Evolutionary conservation across 1,284 basidiomycete species (phyloP).

Genomic region (Boletellus deceptivus): DNA sequence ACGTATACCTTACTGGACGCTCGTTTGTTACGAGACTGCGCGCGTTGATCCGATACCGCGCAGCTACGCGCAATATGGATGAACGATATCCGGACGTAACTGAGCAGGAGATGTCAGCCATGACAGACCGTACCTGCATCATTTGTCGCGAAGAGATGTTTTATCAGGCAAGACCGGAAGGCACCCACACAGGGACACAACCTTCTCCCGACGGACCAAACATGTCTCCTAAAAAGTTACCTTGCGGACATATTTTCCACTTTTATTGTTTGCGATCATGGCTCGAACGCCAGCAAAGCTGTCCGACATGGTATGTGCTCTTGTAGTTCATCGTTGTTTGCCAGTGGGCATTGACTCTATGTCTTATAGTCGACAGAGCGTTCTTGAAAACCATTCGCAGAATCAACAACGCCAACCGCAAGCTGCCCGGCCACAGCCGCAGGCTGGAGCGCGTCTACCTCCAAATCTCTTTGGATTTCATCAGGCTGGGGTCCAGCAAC

Average conservation of each 20-base stretch:
- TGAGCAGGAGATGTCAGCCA: conserved; percentile 73
- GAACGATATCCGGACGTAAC: conserved; percentile 94
- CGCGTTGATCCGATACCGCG: conserved; percentile 88
- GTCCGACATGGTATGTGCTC: conserved; percentile 87
- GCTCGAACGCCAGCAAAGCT: conserved; percentile 95
- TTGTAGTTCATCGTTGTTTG: conserved; percentile 7
- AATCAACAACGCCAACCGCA: conserved; percentile 35
- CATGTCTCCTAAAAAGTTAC: conserved; percentile 93
- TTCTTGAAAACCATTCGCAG: conserved; percentile 57
- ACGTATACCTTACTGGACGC: conserved; percentile 92
- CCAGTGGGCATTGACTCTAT: conserved; percentile 10
- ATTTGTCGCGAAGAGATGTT: conserved; percentile 99
- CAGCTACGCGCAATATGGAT: conserved; percentile 97
- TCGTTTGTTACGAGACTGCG: conserved; percentile 87
- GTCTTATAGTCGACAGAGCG: conserved; percentile 72
- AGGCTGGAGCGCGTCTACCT: conserved; percentile 29
- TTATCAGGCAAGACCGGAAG: conserved; percentile 37
- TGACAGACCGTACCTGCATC: conserved; percentile 92
- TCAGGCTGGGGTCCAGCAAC: conserved; percentile 29
- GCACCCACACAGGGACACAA: conserved; percentile 32
- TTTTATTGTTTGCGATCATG: conserved; percentile 96
- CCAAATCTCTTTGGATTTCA: conserved; percentile 31
- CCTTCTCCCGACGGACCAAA: conserved; percentile 72
- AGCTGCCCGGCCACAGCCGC: conserved; percentile 37
- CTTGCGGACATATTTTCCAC: conserved; percentile 97